Percentiles rank a stretch among this genome's conserved stretches.
phyloP scores from a whole-genome alignment of 2,329 filamentous ascomycete genomes.

The Pseudogymnoascus sp. region DNA sequence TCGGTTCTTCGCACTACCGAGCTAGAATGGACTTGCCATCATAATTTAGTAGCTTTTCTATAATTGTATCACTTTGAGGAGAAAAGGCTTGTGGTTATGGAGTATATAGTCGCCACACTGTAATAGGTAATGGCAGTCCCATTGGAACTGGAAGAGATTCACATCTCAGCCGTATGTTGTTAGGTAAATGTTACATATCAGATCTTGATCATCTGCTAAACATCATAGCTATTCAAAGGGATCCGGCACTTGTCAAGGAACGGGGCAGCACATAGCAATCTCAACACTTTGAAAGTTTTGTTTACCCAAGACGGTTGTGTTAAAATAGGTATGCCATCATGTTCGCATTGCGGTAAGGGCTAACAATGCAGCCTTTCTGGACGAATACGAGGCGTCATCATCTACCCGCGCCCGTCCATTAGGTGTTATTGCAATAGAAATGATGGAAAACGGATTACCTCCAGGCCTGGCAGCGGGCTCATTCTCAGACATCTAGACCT shows the following conservation, averaged over 20 bases:
- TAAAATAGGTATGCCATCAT: slow-evolving; percentile 9
- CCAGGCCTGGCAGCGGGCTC: not conserved
- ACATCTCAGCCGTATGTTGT: slow-evolving; percentile 12
- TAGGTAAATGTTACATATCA: slow-evolving; percentile 11
- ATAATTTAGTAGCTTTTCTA: slow-evolving; percentile 11
- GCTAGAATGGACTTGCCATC: slow-evolving; percentile 10
- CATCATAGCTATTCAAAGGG: slow-evolving; percentile 12
- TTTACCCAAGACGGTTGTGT: slow-evolving; percentile 9
- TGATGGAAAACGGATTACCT: slow-evolving; percentile 10
- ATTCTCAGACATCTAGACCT: slow-evolving; percentile 9
- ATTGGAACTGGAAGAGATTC: slow-evolving; percentile 11
- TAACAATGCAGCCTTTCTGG: slow-evolving; percentile 8
- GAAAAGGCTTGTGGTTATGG: slow-evolving; percentile 10
- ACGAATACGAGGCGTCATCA: slow-evolving; percentile 3
- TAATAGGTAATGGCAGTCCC: slow-evolving; percentile 11
- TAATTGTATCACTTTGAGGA: slow-evolving; percentile 12
- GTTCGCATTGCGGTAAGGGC: not conserved
- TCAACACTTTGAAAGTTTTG: not conserved
- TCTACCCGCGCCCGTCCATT: slow-evolving; percentile 1
- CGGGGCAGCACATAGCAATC: slow-evolving; percentile 8
- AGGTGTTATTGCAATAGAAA: slow-evolving; percentile 10
- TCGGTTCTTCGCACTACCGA: slow-evolving; percentile 6
- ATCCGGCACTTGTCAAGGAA: slow-evolving; percentile 13
- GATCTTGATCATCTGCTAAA: not conserved
- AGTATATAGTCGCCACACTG: slow-evolving; percentile 14